Conservation (phyloP, 2,329 filamentous ascomycete species). For the Ceratocystis lukuohia region DNA sequence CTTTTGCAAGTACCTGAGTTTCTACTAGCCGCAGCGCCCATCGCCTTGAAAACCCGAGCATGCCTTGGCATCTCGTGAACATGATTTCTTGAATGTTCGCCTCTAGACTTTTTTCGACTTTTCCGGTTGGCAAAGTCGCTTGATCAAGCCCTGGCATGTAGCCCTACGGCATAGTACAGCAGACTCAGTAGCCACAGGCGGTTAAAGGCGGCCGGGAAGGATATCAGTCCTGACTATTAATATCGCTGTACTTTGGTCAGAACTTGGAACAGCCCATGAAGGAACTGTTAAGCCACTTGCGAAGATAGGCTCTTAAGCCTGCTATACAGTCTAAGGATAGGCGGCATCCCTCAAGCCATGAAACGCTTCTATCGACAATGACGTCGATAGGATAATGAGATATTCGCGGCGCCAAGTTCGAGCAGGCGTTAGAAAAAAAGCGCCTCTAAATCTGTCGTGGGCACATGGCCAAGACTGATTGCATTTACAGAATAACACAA, state of each 20-base stretch:
- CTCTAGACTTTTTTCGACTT: neutral
- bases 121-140: neutral
- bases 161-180: neutral
- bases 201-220: no score
- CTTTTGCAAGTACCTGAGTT: no score
- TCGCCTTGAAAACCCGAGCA: no score
- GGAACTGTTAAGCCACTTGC: neutral
- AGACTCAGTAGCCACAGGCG: neutral
- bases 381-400: neutral
- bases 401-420: neutral
- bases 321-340: neutral
- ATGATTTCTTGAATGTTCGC: no score
- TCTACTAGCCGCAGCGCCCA: no score
- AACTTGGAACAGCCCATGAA: neutral
- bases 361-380: neutral
- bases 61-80: no score
- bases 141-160: neutral
- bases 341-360: neutral
- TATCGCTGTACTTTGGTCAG: neutral
- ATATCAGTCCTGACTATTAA: neutral
- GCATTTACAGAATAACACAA: neutral
- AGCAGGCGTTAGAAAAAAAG: neutral
- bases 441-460: neutral
- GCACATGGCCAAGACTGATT: neutral
- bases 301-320: neutral